A percentile compares a stretch with the other conserved stretches of the same genome.
Evolutionary conservation across 1,284 basidiomycete species (phyloP).

Genomic region (Leccinum subrobustum): DNA sequence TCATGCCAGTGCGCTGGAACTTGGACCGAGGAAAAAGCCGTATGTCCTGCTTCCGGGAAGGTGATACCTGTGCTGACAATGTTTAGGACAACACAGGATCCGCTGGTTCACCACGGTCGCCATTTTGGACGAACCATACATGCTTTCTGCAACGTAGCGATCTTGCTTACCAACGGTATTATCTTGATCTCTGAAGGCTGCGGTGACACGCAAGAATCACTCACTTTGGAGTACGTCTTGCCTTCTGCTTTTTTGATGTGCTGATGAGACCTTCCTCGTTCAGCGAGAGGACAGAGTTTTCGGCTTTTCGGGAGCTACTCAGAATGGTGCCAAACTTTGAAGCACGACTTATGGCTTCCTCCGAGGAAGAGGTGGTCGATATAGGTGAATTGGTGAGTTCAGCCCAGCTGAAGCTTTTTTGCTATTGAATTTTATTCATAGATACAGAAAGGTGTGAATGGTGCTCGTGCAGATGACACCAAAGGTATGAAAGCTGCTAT

Average conservation of each 20-base stretch:
- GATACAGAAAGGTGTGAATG: neutral
- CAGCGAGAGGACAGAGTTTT: neutral
- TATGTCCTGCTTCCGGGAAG: neutral
- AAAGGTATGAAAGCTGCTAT: neutral
- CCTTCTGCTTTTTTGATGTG: neutral
- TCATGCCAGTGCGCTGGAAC: neutral
- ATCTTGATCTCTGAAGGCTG: neutral
- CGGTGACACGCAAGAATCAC: neutral
- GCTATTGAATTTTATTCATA: neutral
- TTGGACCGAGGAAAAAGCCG: neutral
- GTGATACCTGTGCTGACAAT: neutral
- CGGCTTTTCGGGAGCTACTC: neutral
- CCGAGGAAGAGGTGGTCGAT: neutral
- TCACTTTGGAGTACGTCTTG: neutral
- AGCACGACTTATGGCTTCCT: neutral
- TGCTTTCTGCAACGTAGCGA: too few species aligned
- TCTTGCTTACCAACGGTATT: neutral
- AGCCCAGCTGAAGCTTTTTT: neutral
- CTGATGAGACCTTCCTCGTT: neutral
- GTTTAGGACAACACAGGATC: neutral
- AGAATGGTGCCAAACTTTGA: neutral
- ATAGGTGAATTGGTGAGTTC: neutral
- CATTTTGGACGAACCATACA: neutral
- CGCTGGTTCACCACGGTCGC: neutral
- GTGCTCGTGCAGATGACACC: neutral